Base-by-base conservation (phyloP, 805 yeast genomes). In the Candida silvatica region DNA sequence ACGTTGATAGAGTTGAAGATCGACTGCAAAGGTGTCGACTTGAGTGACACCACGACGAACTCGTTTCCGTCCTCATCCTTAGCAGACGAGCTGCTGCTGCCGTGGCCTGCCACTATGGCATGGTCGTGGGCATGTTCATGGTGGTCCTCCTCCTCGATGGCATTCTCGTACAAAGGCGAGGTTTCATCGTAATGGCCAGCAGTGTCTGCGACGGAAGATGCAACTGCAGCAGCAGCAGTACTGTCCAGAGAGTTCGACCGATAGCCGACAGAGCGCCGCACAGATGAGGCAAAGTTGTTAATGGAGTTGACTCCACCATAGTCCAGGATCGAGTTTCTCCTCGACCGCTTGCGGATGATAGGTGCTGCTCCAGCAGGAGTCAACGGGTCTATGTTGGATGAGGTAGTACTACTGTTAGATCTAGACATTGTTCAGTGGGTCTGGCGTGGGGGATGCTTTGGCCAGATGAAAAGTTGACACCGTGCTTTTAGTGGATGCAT, bases 1-100 rank as follows among this genome's bases (percentile, higher is more conserved):
- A 81, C 81, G 51, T 83, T 83, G 32, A 82, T 76, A 1, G 88
- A 77, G 46, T 83, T 83, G 64, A 82, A 80, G 4, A 80, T 61
- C 0, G 94, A 82, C 51, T 82, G 94, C 1, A 82, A 74, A 0
- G 75, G 76, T 0, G 92, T 83, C 6, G 80, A 72, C 43, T 29
- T 35, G 20, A 43, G 43, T 24, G 34, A 41, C 1, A 37, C 32
- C 18, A 34, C 20, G 9, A 37, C 17, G n/a, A 31, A 16, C 9
- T 18, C 23, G 22, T 20, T 15, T 5, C 18, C 27, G 16, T 14
- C 17, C 18, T 15, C 31, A 9, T 11, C 6, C 16, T 11, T 20
- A 12, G 17, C 17, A 17, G 16, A 12, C 9, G 6, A 6, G 18
- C 12, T 17, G 24, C 12, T 22, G 24, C 24, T 22, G 7, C 24